These are phyloP conservation scores for Botrytis aclada DNA, from an alignment of 2,329 filamentous ascomycete genomes.

Conservation along the genomic window DNA sequence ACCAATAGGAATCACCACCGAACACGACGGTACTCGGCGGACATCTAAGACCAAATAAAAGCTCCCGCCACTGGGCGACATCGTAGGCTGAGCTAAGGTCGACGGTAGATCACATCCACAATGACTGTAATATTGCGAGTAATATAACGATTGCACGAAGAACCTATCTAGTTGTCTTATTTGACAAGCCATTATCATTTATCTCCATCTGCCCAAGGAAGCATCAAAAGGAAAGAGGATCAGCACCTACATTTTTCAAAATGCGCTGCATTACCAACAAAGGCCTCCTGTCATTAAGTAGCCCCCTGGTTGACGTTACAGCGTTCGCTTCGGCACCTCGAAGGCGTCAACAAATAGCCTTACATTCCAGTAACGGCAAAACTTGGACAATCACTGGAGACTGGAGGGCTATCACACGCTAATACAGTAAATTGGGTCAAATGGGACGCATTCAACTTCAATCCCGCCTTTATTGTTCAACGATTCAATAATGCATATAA, in stretches of 20 bases:
- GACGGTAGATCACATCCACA: background rate
- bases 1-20: background rate
- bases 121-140: background rate
- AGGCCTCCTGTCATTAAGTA: background rate
- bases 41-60: background rate
- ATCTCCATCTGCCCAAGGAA: background rate
- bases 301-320: background rate
- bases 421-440: background rate
- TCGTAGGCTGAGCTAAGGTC: background rate
- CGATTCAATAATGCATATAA: background rate
- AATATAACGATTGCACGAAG: background rate
- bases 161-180: background rate
- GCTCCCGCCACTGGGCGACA: background rate
- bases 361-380: background rate
- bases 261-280: background rate
- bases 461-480: background rate
- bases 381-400: background rate
- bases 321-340: conserved; percentile 6
- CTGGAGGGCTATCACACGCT: background rate
- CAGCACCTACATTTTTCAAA: background rate
- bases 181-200: background rate
- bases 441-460: background rate
- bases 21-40: background rate
- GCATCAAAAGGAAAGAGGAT: background rate
- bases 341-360: conserved; percentile 2